Evolutionary conservation across 768 basidiomycete species (phyloP).

Genomic region (Porphyrellus cyaneotinctus): DNA sequence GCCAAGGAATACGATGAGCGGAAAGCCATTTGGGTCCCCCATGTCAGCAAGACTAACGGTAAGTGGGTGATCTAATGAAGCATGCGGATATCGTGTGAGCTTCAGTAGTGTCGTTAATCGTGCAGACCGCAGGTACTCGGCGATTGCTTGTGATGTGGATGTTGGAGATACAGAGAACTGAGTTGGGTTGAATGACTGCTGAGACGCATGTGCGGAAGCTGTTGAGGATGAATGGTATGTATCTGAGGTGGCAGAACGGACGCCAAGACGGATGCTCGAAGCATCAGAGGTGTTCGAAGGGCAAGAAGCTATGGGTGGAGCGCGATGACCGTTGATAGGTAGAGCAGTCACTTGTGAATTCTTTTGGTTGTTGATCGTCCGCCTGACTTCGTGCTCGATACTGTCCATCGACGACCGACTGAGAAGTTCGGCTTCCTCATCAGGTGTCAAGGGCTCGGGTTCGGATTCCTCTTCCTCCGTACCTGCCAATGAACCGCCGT

Average conservation of each 20-base stretch:
- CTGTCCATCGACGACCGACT: slow-evolving; percentile 87
- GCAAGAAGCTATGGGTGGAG: slow-evolving; percentile 18
- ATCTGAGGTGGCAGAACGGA: slow-evolving; percentile 40
- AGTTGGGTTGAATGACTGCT: slow-evolving; percentile 24
- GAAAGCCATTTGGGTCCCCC: slow-evolving; percentile 79
- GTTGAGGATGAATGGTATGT: slow-evolving; percentile 48
- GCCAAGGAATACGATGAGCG: slow-evolving; percentile 89
- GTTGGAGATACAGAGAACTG: slow-evolving; percentile 45
- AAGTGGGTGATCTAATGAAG: slow-evolving; percentile 67
- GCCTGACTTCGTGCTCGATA: slow-evolving; percentile 76
- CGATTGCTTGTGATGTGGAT: slow-evolving; percentile 65
- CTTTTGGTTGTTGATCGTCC: slow-evolving; percentile 60
- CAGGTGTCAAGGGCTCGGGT: slow-evolving; percentile 46
- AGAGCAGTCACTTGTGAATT: slow-evolving; percentile 30
- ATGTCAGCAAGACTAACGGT: slow-evolving; percentile 92
- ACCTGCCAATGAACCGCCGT: slow-evolving; percentile 40
- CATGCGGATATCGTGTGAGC: slow-evolving; percentile 77
- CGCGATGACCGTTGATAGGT: slow-evolving; percentile 43
- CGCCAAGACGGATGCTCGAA: slow-evolving; percentile 38
- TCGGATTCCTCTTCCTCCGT: slow-evolving; percentile 51
- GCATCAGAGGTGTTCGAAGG: slow-evolving; percentile 56
- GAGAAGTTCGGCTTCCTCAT: slow-evolving; percentile 61
- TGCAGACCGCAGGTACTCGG: slow-evolving; percentile 82
- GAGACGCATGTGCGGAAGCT: slow-evolving; percentile 20
- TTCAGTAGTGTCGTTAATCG: slow-evolving; percentile 78